Base-by-base conservation (phyloP, 75 land plant genomes). In the Pinus albicaulis region DNA sequence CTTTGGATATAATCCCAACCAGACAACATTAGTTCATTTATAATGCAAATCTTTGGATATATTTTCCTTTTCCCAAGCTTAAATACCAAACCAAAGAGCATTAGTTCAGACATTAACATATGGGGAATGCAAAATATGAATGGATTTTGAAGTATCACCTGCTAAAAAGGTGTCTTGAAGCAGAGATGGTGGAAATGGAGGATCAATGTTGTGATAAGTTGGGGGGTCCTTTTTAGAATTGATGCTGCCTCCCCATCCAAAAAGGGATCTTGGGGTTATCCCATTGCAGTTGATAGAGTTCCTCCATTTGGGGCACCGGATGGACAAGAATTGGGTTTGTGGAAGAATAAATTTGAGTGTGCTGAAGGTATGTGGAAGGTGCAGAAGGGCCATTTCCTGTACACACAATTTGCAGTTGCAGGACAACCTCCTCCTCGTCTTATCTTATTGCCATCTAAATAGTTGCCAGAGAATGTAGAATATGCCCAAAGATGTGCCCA, bases 111-210 rank as follows among this genome's bases (percentile, higher is more conserved):
- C 25, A 7, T 56, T 15, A 61, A 12, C 22, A 44, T 58, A 44
- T 26, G 36, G 31, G 1, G 36, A 22, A n/a, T 24, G 20, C 25
- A 41, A 8, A 5, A 3, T 16, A 13, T 24, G 26, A 13, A 53
- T 16, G 52, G 20, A 5, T 7, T 16, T 5, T 52, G 26, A 13
- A 53, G 5, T 73, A 23, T 72, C 16, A 89, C 88, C 86, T 77
- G 58, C 65, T 55, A 90, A 68, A 78, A 83, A 86, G 14, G 92
- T 90, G 28, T 78, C 79, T 61, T 76, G 53, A 20, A 90, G 81
- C 13, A 90, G 76, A 62, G 87, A 83, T 13, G 73, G 78, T 1
- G 87, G 73, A 74, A 90, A 90, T 17, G 92, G 92, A 65, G 88
- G 85, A 57, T 83, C 88, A 71, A 86, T 69, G 12, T 88, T 78